Percentiles rank a stretch among this genome's conserved stretches.
Conservation (phyloP, 2,329 filamentous ascomycete species). For the Apiospora hydei region DNA sequence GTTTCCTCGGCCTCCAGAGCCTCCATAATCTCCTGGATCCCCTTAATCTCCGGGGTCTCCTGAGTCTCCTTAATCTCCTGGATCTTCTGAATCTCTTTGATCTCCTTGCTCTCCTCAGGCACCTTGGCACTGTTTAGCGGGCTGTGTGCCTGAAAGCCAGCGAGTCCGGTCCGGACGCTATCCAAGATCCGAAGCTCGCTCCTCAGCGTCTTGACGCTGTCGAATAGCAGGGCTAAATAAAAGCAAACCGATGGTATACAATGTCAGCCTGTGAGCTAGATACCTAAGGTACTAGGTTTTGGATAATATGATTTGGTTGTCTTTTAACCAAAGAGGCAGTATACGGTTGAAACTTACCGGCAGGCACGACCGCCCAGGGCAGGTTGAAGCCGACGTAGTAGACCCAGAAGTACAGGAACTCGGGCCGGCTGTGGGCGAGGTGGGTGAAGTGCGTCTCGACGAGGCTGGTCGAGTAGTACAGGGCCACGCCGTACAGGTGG, state of each 20-base stretch:
- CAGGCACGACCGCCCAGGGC: slow-evolving; percentile 66
- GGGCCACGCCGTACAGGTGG: slow-evolving; percentile 66
- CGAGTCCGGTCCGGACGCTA: slow-evolving; percentile 33
- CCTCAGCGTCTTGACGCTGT: slow-evolving; percentile 38
- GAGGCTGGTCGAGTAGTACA: slow-evolving; percentile 68
- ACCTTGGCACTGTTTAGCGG: slow-evolving; percentile 10
- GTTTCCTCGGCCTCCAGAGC: too few relatives aligned
- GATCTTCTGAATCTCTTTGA: slow-evolving; percentile 20
- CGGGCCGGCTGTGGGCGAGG: slow-evolving; percentile 62
- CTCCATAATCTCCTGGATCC: too few relatives aligned
- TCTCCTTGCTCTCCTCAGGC: slow-evolving; percentile 17
- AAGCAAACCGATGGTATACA: background rate
- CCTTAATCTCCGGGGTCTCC: too few relatives aligned
- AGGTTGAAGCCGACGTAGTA: slow-evolving; percentile 69
- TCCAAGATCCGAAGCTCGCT: slow-evolving; percentile 38
- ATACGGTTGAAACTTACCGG: slow-evolving; percentile 49
- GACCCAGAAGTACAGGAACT: slow-evolving; percentile 68
- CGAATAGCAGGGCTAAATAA: slow-evolving; percentile 37
- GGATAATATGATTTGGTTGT: too few relatives aligned
- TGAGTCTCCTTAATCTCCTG: too few relatives aligned
- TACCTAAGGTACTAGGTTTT: background rate
- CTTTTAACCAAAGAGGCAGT: too few relatives aligned
- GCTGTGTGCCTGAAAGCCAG: slow-evolving; percentile 28
- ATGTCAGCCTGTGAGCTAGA: background rate
- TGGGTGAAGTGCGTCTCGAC: slow-evolving; percentile 55